Evolutionary conservation across 345 rosid genomes (phyloP).

Genomic region (Lenwebbia sp.): DNA sequence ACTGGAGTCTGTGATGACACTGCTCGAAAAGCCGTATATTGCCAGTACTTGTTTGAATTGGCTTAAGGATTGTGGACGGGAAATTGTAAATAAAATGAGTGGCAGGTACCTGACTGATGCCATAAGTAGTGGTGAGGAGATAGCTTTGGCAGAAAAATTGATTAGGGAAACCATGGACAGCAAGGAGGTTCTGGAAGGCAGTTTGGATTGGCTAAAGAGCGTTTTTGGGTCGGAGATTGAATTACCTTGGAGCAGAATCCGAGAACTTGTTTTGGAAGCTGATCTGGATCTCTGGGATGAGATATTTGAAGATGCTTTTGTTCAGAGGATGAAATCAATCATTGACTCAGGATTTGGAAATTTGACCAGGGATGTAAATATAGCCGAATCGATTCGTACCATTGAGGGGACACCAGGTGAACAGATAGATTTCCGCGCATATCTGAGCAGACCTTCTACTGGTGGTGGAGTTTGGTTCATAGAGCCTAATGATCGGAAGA

Average conservation of each 20-base stretch:
- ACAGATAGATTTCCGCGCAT: slow-evolving; percentile 54
- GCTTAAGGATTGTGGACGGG: slow-evolving; percentile 67
- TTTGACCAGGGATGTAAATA: slow-evolving; percentile 42
- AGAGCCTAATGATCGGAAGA: slow-evolving; percentile 60
- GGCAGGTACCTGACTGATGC: slow-evolving; percentile 61
- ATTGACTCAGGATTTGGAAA: slow-evolving; percentile 56
- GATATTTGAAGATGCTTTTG: slow-evolving; percentile 92
- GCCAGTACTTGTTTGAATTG: slow-evolving; percentile 61
- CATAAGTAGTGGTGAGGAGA: slow-evolving; percentile 59
- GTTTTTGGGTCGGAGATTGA: slow-evolving; percentile 96
- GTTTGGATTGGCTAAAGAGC: slow-evolving; percentile 89
- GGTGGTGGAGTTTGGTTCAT: slow-evolving; percentile 98
- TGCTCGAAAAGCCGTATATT: slow-evolving; percentile 45
- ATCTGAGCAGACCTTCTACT: slow-evolving; percentile 70
- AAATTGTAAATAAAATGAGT: slow-evolving; percentile 48
- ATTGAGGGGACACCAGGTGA: slow-evolving; percentile 38
- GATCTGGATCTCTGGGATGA: slow-evolving; percentile 96
- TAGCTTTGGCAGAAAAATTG: slow-evolving; percentile 69
- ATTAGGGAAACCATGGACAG: slow-evolving; percentile 75
- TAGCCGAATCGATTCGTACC: slow-evolving; percentile 37
- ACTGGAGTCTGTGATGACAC: slow-evolving; percentile 47
- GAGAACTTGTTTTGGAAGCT: slow-evolving; percentile 81
- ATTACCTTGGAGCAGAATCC: slow-evolving; percentile 90
- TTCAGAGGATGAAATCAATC: slow-evolving; percentile 74
- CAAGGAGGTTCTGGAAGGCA: slow-evolving; percentile 78